Evolutionary conservation across 2,329 filamentous ascomycete genomes (phyloP).

Genomic region (Trichoderma sp.): DNA sequence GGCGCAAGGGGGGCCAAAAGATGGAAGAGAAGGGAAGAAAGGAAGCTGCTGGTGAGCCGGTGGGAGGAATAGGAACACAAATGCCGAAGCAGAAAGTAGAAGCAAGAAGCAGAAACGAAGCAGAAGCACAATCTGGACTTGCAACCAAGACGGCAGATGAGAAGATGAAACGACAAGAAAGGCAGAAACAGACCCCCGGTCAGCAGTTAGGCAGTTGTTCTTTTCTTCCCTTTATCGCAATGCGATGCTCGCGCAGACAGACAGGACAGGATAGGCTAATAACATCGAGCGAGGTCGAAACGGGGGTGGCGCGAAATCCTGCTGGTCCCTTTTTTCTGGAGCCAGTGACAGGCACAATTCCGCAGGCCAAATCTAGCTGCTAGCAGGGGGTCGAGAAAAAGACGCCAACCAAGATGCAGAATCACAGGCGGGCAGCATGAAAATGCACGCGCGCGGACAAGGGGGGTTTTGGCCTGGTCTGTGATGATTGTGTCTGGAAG

Average conservation of each 20-base stretch:
- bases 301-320: conserved; percentile 14
- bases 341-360: conserved; percentile 13
- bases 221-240: background rate
- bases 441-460: background rate
- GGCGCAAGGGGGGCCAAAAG: conserved; percentile 3
- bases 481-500: background rate
- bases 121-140: background rate
- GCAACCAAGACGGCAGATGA: background rate
- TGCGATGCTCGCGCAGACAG: no score
- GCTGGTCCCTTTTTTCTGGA: conserved; percentile 8
- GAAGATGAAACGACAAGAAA: background rate
- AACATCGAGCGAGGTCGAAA: conserved; percentile 8
- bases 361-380: background rate
- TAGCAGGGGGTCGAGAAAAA: background rate
- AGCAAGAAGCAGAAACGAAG: background rate
- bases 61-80: background rate
- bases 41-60: background rate
- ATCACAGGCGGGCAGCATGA: background rate
- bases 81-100: background rate
- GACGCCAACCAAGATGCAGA: background rate
- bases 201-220: background rate
- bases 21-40: conserved; percentile 1
- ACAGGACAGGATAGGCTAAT: background rate
- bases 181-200: background rate
- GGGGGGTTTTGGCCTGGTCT: background rate